Conservation (phyloP, 768 basidiomycete genomes). For the Lactarius hengduanensis region DNA sequence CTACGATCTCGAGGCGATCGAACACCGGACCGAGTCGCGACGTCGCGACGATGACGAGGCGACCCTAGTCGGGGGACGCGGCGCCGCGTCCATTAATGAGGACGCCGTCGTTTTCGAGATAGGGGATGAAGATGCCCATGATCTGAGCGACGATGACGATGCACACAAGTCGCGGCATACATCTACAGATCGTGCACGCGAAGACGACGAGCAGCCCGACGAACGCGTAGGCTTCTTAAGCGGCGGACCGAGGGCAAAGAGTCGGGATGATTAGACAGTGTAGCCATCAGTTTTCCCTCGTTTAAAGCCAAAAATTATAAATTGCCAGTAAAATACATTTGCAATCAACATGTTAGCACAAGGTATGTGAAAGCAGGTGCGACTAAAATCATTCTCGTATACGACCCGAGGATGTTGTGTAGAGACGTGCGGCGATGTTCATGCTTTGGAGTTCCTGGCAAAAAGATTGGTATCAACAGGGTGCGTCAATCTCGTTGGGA, state of each 20-base stretch:
- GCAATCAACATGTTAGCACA: conserved; percentile 16
- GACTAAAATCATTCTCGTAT: conserved; percentile 54
- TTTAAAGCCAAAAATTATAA: conserved; percentile 17
- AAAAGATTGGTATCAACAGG: conserved; percentile 6
- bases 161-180: conserved; percentile 47
- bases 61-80: conserved; percentile 64
- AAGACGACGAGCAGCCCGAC: conserved; percentile 45
- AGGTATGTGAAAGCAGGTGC: conserved; percentile 23
- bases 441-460: conserved; percentile 87
- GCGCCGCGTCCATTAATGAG: conserved; percentile 50
- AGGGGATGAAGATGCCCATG: conserved; percentile 72
- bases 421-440: conserved; percentile 89
- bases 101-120: conserved; percentile 88
- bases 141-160: conserved; percentile 56
- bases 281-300: conserved; percentile 1
- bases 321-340: conserved; percentile 38
- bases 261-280: conserved; percentile 23
- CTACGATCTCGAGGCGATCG: conserved; percentile 80
- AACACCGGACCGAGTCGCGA: conserved; percentile 48
- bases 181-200: conserved; percentile 51
- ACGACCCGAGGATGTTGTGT: conserved; percentile 84
- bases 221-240: conserved; percentile 70
- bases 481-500: conserved; percentile 1
- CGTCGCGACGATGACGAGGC: conserved; percentile 60
- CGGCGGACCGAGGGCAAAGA: conserved; percentile 27